A percentile compares a stretch with the other conserved stretches of the same genome.
These are phyloP conservation scores for Globisporangium nunn DNA, from an alignment of 352 stramenopile genomes.

Conservation along the genomic window DNA sequence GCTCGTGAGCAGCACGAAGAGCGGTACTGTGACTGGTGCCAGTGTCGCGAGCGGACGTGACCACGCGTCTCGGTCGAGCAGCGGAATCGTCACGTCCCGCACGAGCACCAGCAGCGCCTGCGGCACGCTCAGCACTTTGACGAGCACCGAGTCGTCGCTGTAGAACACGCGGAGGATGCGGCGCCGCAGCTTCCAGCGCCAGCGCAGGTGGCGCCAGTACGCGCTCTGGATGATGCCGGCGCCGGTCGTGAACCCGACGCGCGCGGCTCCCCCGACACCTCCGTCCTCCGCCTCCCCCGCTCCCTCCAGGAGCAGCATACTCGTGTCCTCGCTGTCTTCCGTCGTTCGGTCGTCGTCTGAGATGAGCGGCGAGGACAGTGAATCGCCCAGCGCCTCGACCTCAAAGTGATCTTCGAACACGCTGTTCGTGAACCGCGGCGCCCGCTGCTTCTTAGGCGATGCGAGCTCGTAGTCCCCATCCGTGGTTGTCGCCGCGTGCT, in stretches of 20 bases:
- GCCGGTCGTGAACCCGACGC: constrained; percentile 29
- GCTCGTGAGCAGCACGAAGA: constrained; percentile 77
- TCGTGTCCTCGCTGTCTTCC: constrained; percentile 8
- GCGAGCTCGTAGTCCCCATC: constrained; percentile 18
- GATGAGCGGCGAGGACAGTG: constrained; percentile 56
- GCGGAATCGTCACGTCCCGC: constrained; percentile 62
- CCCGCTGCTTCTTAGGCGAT: constrained; percentile 9
- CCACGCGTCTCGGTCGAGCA: constrained; percentile 63
- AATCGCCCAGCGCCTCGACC: constrained; percentile 21
- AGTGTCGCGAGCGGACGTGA: constrained; percentile 81
- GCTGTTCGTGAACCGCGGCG: constrained; percentile 28
- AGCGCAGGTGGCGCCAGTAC: constrained; percentile 68
- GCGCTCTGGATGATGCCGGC: constrained; percentile 33
- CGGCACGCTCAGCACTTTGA: constrained; percentile 48
- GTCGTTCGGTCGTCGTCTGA: constrained; percentile 28
- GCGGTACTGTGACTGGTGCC: constrained; percentile 71
- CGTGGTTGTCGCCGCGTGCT: constrained; percentile 11
- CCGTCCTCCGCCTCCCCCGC: neutral
- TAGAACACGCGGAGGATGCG: constrained; percentile 35
- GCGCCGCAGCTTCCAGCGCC: constrained; percentile 57
- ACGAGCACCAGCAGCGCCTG: constrained; percentile 40
- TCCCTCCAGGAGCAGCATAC: neutral
- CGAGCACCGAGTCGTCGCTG: constrained; percentile 28
- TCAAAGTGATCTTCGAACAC: constrained; percentile 71
- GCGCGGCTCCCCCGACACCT: neutral